phyloP scores from a whole-genome alignment of 2,329 filamentous ascomycete genomes.

The Colletotrichum tamarilloi region DNA sequence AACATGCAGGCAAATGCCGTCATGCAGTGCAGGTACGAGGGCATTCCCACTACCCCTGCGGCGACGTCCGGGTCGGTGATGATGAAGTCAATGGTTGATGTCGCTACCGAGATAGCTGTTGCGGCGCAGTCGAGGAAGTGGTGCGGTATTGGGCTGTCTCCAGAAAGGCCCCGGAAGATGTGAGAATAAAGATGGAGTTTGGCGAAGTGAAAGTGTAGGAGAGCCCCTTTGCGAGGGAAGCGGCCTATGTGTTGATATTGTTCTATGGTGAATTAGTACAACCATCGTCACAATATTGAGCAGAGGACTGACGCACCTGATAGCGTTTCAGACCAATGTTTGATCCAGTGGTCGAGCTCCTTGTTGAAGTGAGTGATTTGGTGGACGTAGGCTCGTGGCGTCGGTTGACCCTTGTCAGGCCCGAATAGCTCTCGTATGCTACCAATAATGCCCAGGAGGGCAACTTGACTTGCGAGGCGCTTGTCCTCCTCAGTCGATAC shows the following conservation, averaged over 20 bases:
- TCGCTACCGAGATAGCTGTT: constrained; percentile 51
- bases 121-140: constrained; percentile 48
- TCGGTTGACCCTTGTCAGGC: constrained; percentile 61
- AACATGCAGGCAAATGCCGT: constrained; percentile 65
- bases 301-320: constrained; percentile 40
- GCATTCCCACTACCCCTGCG: constrained; percentile 55
- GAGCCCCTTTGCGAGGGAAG: constrained; percentile 53
- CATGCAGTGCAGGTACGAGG: constrained; percentile 64
- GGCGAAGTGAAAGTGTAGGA: constrained; percentile 54
- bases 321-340: constrained; percentile 46
- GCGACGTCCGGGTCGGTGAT: constrained; percentile 55
- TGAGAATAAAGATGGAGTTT: constrained; percentile 55
- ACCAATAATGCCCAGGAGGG: constrained; percentile 67
- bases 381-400: constrained; percentile 61
- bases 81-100: constrained; percentile 56
- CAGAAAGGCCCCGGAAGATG: constrained; percentile 51
- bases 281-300: no score
- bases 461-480: constrained; percentile 67
- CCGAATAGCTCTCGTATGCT: constrained; percentile 66
- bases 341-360: constrained; percentile 51
- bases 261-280: constrained; percentile 37
- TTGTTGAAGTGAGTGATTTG: constrained; percentile 51
- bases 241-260: constrained; percentile 52
- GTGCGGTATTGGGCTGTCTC: constrained; percentile 45
- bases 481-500: constrained; percentile 65